Base-by-base conservation (phyloP, 129 eudicot genomes). In the Pulicaria dysenterica region DNA sequence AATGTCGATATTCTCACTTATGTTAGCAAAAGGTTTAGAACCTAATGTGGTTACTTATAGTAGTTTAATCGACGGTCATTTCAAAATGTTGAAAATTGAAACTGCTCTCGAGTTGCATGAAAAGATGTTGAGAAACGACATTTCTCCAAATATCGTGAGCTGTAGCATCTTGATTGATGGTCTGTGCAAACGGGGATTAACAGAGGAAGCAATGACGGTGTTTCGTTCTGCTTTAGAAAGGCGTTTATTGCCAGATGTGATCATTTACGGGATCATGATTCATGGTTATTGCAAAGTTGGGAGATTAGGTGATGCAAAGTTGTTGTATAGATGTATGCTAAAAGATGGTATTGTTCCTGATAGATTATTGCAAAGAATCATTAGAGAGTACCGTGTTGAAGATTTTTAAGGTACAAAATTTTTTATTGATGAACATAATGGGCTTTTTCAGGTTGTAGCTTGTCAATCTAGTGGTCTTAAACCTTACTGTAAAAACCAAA, bases 81-180 rank as follows among this genome's bases (percentile, higher is more conserved):
- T 77, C 4, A 89, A 86, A 70, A 65, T 34, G 66, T 37, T 9
- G 65, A 55, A 74, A 43, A 67, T 82, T 77, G 62, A 63, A 59
- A 77, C 62, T 65, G 89, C 86, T 46, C 77, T 86, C 7, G 84
- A 72, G 71, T 78, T 89, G 12, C 83, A 76, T 59, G 90, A 86
- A 44, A 79, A 63, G 88, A 89, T 89, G 92, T 50, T 77, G 37
- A 65, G 48, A 14, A 79, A 82, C 36, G 77, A 75, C 4, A 16
- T 86, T 49, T 73, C 84, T 62, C 90, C 92, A 3, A 89, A 51
- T 73, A 86, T 89, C 12, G 88, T 89, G 57, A 84, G 92, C 64
- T 89, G 74, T 61, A 86, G 89, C 79, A 78, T 89, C 77, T 64
- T 86, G 79, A 89, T 86, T n/a, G 88, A 89, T 64, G 92, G 89